Percentiles rank a stretch among this genome's conserved stretches.
phyloP scores from a whole-genome alignment of 2,329 filamentous ascomycete species.

The Pleurostoma richardsiae region DNA sequence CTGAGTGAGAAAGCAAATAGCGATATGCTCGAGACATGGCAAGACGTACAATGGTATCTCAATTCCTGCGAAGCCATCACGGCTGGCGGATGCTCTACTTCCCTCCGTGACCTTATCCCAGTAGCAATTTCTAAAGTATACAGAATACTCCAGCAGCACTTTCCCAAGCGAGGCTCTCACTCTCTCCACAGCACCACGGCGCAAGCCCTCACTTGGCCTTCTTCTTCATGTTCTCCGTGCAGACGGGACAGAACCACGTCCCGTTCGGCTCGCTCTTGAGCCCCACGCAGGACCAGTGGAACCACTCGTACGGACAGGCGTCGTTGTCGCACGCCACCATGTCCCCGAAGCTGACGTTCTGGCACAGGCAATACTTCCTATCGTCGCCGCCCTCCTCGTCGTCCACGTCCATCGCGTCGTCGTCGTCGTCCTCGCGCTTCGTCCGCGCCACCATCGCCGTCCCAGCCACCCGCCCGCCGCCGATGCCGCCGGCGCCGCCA shows the following conservation, averaged over 20 bases:
- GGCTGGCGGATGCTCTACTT: too few relatives aligned
- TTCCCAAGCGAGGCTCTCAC: too few relatives aligned
- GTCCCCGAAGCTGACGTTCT: constrained; percentile 78
- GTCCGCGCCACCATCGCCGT: constrained; percentile 22
- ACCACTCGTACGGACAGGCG: constrained; percentile 78
- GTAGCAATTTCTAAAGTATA: too few relatives aligned
- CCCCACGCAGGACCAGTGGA: constrained; percentile 74
- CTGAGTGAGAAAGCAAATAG: too few relatives aligned
- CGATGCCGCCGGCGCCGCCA: constrained; percentile 2
- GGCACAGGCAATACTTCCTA: constrained; percentile 79
- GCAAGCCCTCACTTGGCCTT: constrained; percentile 18
- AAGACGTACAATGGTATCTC: too few relatives aligned
- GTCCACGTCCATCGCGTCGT: constrained; percentile 50
- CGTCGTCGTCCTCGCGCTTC: constrained; percentile 29
- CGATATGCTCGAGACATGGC: too few relatives aligned
- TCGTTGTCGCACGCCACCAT: constrained; percentile 90
- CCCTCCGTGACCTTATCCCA: too few relatives aligned
- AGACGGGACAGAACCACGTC: constrained; percentile 63
- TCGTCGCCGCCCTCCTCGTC: constrained; percentile 72
- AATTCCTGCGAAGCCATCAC: too few relatives aligned
- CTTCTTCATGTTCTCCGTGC: constrained; percentile 47
- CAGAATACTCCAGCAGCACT: too few relatives aligned
- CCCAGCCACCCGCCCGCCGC: constrained; percentile 1
- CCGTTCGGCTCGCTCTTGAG: constrained; percentile 64
- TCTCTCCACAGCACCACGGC: not conserved